These are phyloP conservation scores for Agastache rugosa DNA, from an alignment of 257 asterid species.

Conservation along the genomic window DNA sequence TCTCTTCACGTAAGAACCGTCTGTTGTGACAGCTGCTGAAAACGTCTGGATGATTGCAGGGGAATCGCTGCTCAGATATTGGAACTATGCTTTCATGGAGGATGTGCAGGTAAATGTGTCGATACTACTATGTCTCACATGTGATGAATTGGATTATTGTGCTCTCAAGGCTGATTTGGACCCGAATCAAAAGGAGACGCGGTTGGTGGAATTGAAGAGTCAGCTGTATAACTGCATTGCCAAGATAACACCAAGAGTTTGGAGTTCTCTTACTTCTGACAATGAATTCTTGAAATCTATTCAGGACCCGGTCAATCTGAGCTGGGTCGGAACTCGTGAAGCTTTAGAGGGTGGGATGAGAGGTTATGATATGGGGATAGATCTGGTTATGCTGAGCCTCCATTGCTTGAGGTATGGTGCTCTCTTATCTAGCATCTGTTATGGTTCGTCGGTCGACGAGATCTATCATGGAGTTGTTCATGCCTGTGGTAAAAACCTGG, in stretches of 20 bases:
- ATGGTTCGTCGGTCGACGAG: conserved; percentile 42
- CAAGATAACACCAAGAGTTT: conserved; percentile 41
- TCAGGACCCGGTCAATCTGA: conserved; percentile 49
- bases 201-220: neutral
- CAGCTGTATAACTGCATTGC: conserved; percentile 48
- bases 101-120: too few species aligned
- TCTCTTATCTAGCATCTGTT: conserved; percentile 58
- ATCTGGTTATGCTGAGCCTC: conserved; percentile 46
- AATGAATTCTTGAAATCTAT: conserved; percentile 49
- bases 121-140: conserved; percentile 28
- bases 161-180: neutral
- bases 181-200: neutral
- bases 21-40: conserved; percentile 51
- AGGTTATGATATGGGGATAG: conserved; percentile 36
- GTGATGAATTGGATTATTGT: conserved; percentile 44
- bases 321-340: conserved; percentile 39
- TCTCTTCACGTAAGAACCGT: conserved; percentile 57
- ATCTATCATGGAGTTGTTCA: conserved; percentile 11
- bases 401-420: too few species aligned
- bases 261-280: conserved; percentile 53
- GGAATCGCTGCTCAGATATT: conserved; percentile 46
- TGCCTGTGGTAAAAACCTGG: too few species aligned
- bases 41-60: conserved; percentile 68
- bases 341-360: too few species aligned
- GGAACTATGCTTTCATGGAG: neutral